These are phyloP conservation scores for Microbotryum scabiosae DNA, from an alignment of 1,284 basidiomycete genomes.

Conservation along the genomic window DNA sequence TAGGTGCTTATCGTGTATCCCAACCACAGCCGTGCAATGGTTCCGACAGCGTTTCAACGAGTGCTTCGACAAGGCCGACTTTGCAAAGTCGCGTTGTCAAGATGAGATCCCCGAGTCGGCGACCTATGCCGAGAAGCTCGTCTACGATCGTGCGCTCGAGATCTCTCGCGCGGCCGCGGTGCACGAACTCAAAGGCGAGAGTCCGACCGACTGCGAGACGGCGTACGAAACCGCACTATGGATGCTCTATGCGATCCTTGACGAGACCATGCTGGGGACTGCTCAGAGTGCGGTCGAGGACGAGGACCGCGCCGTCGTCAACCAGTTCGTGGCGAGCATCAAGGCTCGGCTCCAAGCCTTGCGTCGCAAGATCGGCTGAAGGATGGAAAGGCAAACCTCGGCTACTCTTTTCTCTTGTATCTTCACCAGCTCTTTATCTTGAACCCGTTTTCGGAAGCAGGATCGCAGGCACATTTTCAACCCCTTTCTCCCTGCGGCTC, in stretches of 20 bases:
- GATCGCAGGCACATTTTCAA: not conserved
- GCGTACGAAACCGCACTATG: conserved; percentile 90
- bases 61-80: conserved; percentile 51
- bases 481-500: not conserved
- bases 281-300: conserved; percentile 71
- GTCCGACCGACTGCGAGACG: conserved; percentile 67
- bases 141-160: conserved; percentile 51
- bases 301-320: conserved; percentile 70
- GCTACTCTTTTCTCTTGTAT: not conserved
- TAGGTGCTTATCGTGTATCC: too few relatives aligned
- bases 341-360: conserved; percentile 20
- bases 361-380: conserved; percentile 19
- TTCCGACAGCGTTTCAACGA: conserved; percentile 51
- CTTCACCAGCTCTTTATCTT: not conserved
- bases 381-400: not conserved
- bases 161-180: conserved; percentile 78
- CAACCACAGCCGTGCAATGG: conserved; percentile 47
- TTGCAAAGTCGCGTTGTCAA: conserved; percentile 44
- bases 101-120: conserved; percentile 45
- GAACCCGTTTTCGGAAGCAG: not conserved
- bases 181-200: conserved; percentile 79
- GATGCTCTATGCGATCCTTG: conserved; percentile 83
- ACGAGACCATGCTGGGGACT: conserved; percentile 75
- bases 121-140: conserved; percentile 46
- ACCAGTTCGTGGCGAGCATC: conserved; percentile 47